Evolutionary conservation across 768 basidiomycete species (phyloP).

Genomic region (Rhodotorula taiwanensis): DNA sequence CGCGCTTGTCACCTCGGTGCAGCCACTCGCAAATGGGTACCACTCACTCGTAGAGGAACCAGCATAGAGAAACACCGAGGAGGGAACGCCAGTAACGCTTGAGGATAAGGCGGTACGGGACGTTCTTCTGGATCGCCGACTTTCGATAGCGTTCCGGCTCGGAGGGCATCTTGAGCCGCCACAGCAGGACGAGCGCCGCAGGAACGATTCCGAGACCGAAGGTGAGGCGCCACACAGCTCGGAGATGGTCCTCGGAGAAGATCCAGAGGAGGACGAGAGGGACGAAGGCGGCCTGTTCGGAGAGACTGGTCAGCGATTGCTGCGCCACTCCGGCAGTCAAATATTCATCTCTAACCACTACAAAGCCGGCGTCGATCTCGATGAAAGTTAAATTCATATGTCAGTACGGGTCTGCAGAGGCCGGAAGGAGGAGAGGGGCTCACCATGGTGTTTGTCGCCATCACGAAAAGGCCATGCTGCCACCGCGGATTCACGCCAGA

Average conservation of each 20-base stretch:
- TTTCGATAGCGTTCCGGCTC: constrained; percentile 14
- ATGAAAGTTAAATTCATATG: no score
- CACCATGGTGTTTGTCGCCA: constrained; percentile 72
- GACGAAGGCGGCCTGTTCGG: constrained; percentile 33
- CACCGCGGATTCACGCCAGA: constrained; percentile 66
- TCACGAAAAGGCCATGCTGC: constrained; percentile 77
- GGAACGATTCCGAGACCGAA: constrained; percentile 24
- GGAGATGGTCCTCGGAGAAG: constrained; percentile 31
- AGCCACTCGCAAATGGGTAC: no score
- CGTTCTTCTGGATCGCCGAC: constrained; percentile 2
- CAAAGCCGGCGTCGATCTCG: constrained; percentile 41
- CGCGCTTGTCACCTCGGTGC: no score
- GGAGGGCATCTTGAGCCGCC: constrained; percentile 8
- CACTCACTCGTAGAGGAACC: constrained; percentile 50
- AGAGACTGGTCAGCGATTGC: not conserved
- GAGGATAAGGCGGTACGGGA: constrained; percentile 52
- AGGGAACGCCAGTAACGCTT: constrained; percentile 61
- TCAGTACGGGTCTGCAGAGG: no score
- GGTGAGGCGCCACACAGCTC: constrained; percentile 37
- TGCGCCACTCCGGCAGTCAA: not conserved
- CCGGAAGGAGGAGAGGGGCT: no score
- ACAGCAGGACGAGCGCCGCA: constrained; percentile 4
- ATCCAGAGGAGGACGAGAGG: constrained; percentile 35
- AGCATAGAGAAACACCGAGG: constrained; percentile 57
- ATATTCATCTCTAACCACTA: constrained; percentile 1